Base-by-base conservation (phyloP, 2,329 filamentous ascomycete genomes). In the Aspergillus ochraceoroseus region DNA sequence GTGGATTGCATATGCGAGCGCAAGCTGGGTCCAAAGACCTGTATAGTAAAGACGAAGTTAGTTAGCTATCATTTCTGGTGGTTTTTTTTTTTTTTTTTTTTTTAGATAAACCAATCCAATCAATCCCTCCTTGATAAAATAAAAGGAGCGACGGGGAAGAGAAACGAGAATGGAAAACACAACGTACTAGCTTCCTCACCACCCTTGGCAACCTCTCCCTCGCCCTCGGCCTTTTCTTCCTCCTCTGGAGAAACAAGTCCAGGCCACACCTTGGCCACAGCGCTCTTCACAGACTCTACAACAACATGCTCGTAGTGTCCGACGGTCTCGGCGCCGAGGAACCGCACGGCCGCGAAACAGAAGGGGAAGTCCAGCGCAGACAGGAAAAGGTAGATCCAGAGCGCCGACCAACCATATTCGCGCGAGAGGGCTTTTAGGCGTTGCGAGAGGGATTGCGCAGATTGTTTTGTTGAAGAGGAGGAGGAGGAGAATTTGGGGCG, bases 1-100 rank as follows among this genome's bases (percentile, higher is more conserved):
- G 74, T 98, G 92, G 43, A 98, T 87, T 18, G 90, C 90, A 60
- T 98, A 98, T 8, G 92, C 92, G 33, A 98, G 76, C 11, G 87
- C 88, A 19, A 98, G 72, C 61, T 95, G 88, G 6, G 92, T 96
- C 78, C 79, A 83, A 35, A 84, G 70, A 56, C 77, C 79, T 83
- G 50, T 23, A 15, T 17, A 33, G 26, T 20, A 15, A 25, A 30
- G 36, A 27, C 20, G 31, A 34, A 23, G 7, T 7, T 20, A 6
- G 15, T 43, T 32, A 32, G 26, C 9, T n/a, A n/a, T n/a, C n/a
- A n/a, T n/a, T n/a, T n/a, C n/a, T n/a, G n/a, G n/a, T n/a, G n/a
- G n/a, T n/a, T n/a, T n/a, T n/a, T n/a, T n/a, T n/a, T n/a, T n/a
- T n/a, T n/a, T n/a, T n/a, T n/a, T n/a, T n/a, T n/a, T n/a, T n/a